phyloP scores from a whole-genome alignment of 2,329 filamentous ascomycete species.

The Fusarium floridanum region DNA sequence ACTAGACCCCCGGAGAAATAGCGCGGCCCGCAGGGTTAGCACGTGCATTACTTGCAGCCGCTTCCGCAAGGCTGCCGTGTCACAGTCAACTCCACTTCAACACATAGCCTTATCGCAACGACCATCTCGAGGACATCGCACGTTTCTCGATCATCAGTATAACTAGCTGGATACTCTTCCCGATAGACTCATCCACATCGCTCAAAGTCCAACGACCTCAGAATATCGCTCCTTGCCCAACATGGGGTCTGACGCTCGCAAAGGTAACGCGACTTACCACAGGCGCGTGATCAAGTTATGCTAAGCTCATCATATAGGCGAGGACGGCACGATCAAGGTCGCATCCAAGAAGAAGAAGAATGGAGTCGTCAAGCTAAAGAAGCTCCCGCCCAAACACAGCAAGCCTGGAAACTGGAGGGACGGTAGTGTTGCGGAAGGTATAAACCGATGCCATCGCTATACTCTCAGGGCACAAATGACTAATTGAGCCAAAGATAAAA shows the following conservation, averaged over 20 bases:
- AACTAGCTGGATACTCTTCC: background rate
- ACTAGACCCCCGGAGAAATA: constrained; percentile 35
- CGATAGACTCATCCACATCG: background rate
- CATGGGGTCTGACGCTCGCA: constrained; percentile 46
- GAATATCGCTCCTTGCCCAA: background rate
- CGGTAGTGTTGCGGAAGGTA: constrained; percentile 73
- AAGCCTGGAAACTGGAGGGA: constrained; percentile 81
- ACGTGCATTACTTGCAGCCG: constrained; percentile 41
- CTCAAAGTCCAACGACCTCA: background rate
- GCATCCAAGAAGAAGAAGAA: constrained; percentile 70
- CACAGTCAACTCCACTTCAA: constrained; percentile 35
- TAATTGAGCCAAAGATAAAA: constrained; percentile 64
- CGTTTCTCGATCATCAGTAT: constrained; percentile 17
- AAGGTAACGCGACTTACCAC: constrained; percentile 45
- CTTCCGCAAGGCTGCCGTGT: constrained; percentile 31
- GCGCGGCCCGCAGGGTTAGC: constrained; percentile 24
- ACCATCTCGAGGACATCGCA: constrained; percentile 15
- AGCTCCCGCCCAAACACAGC: constrained; percentile 70
- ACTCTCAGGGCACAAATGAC: constrained; percentile 11
- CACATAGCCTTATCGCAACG: constrained; percentile 34
- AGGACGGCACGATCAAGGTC: constrained; percentile 73
- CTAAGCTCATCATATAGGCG: constrained; percentile 54
- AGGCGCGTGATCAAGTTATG: constrained; percentile 19
- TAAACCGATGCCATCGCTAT: constrained; percentile 34
- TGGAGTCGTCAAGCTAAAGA: constrained; percentile 73